Evolutionary conservation across 768 basidiomycete species (phyloP).

Genomic region (Rhizopogon rudus): DNA sequence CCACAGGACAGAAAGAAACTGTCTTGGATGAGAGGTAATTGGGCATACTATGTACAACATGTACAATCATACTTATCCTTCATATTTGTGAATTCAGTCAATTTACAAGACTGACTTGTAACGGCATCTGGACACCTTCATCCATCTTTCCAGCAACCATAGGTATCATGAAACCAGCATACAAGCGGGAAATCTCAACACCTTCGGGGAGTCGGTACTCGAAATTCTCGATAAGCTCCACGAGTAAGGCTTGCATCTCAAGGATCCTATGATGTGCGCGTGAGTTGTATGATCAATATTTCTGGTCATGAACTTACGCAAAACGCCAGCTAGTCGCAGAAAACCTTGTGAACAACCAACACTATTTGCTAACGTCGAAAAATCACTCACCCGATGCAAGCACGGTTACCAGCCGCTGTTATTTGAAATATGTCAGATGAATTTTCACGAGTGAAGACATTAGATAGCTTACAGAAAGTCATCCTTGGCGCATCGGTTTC

Average conservation of each 20-base stretch:
- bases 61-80: too few species aligned
- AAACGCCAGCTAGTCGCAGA: constrained; percentile 7
- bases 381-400: constrained; percentile 7
- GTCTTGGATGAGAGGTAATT: too few species aligned
- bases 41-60: too few species aligned
- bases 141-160: constrained; percentile 24
- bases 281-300: neutral
- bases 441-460: neutral
- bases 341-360: neutral
- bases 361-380: neutral
- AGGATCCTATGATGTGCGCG: constrained; percentile 9
- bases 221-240: constrained; percentile 32
- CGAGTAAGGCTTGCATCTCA: constrained; percentile 30
- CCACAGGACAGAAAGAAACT: too few species aligned
- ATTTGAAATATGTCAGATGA: neutral
- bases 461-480: constrained; percentile 6
- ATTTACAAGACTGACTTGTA: constrained; percentile 17
- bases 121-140: constrained; percentile 28
- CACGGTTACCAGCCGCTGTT: constrained; percentile 6
- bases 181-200: constrained; percentile 25
- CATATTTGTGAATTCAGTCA: too few species aligned
- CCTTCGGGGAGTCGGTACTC: constrained; percentile 28
- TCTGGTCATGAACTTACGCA: constrained; percentile 5
- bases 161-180: constrained; percentile 28
- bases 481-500: neutral